A percentile compares a stretch with the other conserved stretches of the same genome.
Conservation (phyloP, 345 rosid genomes). For the Rhodomyrtus tomentosa region DNA sequence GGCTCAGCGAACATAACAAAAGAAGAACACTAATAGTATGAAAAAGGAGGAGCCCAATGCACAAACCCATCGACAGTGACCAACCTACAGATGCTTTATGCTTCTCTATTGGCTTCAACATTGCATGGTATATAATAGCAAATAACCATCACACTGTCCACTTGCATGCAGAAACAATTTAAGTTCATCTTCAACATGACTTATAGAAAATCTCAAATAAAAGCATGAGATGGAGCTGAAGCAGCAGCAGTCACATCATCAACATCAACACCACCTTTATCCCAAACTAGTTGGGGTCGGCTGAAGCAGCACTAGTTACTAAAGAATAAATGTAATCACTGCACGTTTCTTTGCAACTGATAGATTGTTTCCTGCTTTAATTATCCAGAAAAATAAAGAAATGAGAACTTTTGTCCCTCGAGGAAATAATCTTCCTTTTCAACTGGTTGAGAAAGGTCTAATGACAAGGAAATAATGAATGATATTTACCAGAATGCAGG, state of each 20-base stretch:
- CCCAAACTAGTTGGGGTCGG: no score
- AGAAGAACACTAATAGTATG: background rate
- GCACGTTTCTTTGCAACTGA: background rate
- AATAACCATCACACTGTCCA: background rate
- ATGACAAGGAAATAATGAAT: background rate
- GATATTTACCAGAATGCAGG: slow-evolving; percentile 73
- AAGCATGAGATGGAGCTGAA: background rate
- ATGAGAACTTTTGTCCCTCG: background rate
- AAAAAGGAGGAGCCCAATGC: background rate
- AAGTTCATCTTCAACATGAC: background rate
- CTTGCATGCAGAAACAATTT: background rate
- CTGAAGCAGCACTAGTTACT: background rate
- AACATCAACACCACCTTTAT: no score
- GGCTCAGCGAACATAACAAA: background rate
- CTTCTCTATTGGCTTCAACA: background rate
- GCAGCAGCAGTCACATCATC: no score
- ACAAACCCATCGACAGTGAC: background rate
- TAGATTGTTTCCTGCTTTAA: background rate
- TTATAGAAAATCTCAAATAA: background rate
- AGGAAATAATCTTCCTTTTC: background rate
- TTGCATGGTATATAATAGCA: background rate
- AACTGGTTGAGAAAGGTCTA: background rate
- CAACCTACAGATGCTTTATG: background rate
- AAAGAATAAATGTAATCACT: background rate
- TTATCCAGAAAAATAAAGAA: background rate